Evolutionary conservation across 768 basidiomycete genomes (phyloP), one percentile per base, ranked within the genome.

Genomic region (Fistulinella prunicolor): DNA sequence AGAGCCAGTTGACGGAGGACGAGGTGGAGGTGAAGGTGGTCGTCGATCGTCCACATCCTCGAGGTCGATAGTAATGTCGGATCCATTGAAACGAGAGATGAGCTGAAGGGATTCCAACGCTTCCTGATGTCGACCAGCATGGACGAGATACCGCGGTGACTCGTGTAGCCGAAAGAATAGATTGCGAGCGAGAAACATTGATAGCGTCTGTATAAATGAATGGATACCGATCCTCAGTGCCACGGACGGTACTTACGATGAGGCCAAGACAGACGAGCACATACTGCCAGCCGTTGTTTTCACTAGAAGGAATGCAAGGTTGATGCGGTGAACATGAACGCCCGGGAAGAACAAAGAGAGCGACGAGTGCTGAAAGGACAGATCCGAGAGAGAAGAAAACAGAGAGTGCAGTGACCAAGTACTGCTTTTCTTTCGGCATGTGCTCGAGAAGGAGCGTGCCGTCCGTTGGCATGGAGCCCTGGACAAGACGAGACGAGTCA

Each of bases 401-500:
- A 4, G 92, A 93, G 20, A 96, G 78, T 0, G 86, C 87, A 0
- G 92, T 95, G 44, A 97, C 85, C 24, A 98, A 80, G 63, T 95
- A 93, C 59, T 93, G 84, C 54, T 94, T 92, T n/a, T 81, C 80
- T 54, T 85, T 82, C 3, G 95, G 95, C 74, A 97, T 83, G 58
- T 96, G 93, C 60, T 99, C 95, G 9, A 93, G 75, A 20, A 93
- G 78, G 4, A 95, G 80, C 0, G 93, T 97, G 6, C 94, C 94
- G 56, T 97, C 95, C 0, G 94, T 98, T 1, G 94, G 94, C 92
- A 97, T 95, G 36, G 91, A 86, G 34, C 94, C 86, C 90, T 94
- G 48, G 19, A 38, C 36, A n/a, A 40, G 12, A 42, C 16, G 34
- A 16, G 9, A 3, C 0, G 8, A 6, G 42, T 39, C 32, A 54